Base-by-base conservation (phyloP, 1,284 basidiomycete species). In the Vanrija pseudolonga region DNA sequence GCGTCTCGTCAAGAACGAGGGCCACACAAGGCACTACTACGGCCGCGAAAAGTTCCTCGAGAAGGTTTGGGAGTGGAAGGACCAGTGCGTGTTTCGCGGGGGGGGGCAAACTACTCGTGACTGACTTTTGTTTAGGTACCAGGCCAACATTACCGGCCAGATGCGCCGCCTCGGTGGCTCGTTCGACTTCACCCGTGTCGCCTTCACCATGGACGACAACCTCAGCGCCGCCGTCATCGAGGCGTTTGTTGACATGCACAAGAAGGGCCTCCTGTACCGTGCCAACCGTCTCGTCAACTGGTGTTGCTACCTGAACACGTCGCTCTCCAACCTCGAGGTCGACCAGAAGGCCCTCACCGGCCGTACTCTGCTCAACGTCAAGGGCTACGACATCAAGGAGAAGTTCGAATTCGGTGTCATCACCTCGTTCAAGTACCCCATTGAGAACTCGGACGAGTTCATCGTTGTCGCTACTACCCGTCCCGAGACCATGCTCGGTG, bases 401-500 rank as follows among this genome's bases (percentile, higher is more conserved):
- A 88, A 87, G 68, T 93, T 98, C 72, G 95, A 98, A 74, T 98
- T 98, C 69, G 96, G 96, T 72, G 92, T 91, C 47, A 88, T 99
- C 67, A 91, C 91, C 4, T 92, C 89, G 37, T 98, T 98, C 77
- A 90, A 90, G 1, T 99, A 98, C 78, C 85, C 83, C 18, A 86
- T 98, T 56, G 90, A 95, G 67, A 42, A 42, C 45, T 50, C 63
- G 85, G 93, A 96, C 57, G 95, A 98, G 73, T 87, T 83, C 71
- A 89, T 98, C 61, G 81, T 96, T 53, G 88, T 99, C 48, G 95
- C 94, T 0, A 98, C 96, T 3, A 98, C 96, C 12, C 90, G 96
- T 82, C 94, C 94, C 0, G 96, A 98, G 78, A 98, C 96, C 1
- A 96, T 98, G 89, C 83, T 99, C 0, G 96, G 96, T 56, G 96